Base-by-base conservation (phyloP, 805 yeast genomes). In the Millerozyma miso region DNA sequence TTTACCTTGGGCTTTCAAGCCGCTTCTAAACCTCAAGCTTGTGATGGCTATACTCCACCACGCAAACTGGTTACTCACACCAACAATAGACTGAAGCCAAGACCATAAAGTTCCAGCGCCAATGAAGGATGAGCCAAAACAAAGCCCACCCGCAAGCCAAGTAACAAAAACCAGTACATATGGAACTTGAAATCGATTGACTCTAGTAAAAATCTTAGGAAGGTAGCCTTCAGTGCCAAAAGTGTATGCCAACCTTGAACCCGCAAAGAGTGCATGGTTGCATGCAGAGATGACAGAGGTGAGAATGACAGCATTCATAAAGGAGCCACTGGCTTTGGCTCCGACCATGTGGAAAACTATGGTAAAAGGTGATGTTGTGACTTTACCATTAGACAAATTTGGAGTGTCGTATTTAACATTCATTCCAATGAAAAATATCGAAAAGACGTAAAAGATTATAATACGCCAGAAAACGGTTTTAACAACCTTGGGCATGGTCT, bases 121-220 rank as follows among this genome's bases (percentile, higher is more conserved):
- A 43, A 75, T 68, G 49, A 75, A 76, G 1, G 81, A 76, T 3
- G 82, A 73, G 1, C 80, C 85, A 52, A 80, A 80, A 54, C 82
- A 78, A 37, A 79, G 60, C 0, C 81, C 83, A 35, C 83, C 79
- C 26, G 72, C 63, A 3, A 72, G 52, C 76, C 80, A 77, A 19
- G 84, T 79, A 23, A 69, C 53, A 2, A 66, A 36, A 1, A 76
- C 79, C 0, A 78, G 76, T 15, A 75, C 74, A 48, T 73, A 74
- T 14, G 81, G 81, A 14, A 70, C 66, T 41, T 70, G 62, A 52
- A 55, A 71, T 17, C 77, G 55, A 49, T 73, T 75, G 14, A 62
- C 60, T 41, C 56, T 52, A 13, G 76, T 66, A 43, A 76, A 67
- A 29, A 72, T 37, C 47, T 64, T 65, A 29, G 77, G 77, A 40